Evolutionary conservation across 805 yeast genomes (phyloP).

Genomic region (Spathaspora sp.): DNA sequence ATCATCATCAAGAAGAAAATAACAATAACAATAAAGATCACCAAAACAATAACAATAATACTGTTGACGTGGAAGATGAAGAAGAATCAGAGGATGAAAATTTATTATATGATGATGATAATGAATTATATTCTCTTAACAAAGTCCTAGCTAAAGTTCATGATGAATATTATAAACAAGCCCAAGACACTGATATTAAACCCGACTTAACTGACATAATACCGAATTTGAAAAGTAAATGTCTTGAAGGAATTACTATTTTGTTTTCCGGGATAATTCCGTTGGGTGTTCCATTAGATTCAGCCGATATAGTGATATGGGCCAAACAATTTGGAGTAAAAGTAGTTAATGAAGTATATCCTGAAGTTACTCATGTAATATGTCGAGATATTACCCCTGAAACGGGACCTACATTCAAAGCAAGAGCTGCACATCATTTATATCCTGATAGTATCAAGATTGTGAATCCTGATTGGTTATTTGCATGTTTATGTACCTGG

Average conservation of each 20-base stretch:
- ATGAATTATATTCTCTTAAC: slow-evolving; percentile 63
- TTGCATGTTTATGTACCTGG: slow-evolving; percentile 83
- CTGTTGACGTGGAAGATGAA: slow-evolving; percentile 15
- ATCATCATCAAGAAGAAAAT: slow-evolving; percentile 12
- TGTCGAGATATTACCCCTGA: slow-evolving; percentile 57
- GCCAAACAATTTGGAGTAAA: slow-evolving; percentile 87
- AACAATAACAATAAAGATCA: slow-evolving; percentile 11
- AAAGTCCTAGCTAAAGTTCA: slow-evolving; percentile 65
- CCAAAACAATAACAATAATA: too few species aligned
- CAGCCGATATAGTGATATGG: slow-evolving; percentile 90
- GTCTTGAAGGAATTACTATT: slow-evolving; percentile 65
- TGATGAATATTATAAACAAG: slow-evolving; percentile 53
- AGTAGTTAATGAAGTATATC: slow-evolving; percentile 67
- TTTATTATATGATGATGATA: slow-evolving; percentile 74
- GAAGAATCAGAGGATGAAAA: slow-evolving; percentile 41
- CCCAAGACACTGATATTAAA: slow-evolving; percentile 3
- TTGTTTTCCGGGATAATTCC: slow-evolving; percentile 91
- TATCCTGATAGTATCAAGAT: slow-evolving; percentile 56
- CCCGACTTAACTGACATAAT: slow-evolving; percentile 72
- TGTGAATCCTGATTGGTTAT: slow-evolving; percentile 92
- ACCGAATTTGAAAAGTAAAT: slow-evolving; percentile 67
- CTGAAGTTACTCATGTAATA: slow-evolving; percentile 82
- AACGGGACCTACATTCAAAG: slow-evolving; percentile 65
- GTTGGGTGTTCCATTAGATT: slow-evolving; percentile 64
- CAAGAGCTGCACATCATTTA: slow-evolving; percentile 68